Conservation (phyloP, 495 filamentous ascomycete genomes). For the Penicillium chermesinum region DNA sequence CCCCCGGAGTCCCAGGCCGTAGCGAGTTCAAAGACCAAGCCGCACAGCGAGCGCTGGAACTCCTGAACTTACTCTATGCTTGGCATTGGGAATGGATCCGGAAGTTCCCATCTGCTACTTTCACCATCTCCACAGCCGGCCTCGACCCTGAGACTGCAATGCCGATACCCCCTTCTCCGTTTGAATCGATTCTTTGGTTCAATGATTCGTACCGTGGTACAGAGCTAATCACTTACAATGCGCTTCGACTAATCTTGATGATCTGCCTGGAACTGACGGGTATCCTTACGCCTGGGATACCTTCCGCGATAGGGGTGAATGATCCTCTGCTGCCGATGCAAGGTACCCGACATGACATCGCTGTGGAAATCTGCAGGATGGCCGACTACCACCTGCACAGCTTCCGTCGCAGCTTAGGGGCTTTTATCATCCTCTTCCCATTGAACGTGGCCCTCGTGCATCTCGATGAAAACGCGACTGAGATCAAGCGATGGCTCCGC, state of each 20-base stretch:
- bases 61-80: constrained; percentile 8
- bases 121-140: not conserved
- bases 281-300: not conserved
- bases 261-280: constrained; percentile 2
- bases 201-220: constrained; percentile 5
- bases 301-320: not conserved
- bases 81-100: constrained; percentile 18
- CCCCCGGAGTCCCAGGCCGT: not conserved
- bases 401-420: constrained; percentile 11
- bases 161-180: constrained; percentile 11
- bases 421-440: constrained; percentile 16
- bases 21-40: constrained; percentile 1
- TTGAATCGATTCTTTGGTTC: constrained; percentile 17
- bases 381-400: constrained; percentile 11
- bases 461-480: constrained; percentile 3
- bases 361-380: constrained; percentile 19
- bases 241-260: constrained; percentile 8
- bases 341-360: constrained; percentile 13
- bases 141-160: not conserved
- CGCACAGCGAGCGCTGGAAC: not conserved
- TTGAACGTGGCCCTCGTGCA: constrained; percentile 14
- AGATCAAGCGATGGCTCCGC: constrained; percentile 9
- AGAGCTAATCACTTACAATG: constrained; percentile 14
- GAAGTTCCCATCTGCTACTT: constrained; percentile 9
- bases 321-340: constrained; percentile 19